A percentile compares a stretch with the other conserved stretches of the same genome.
These are phyloP conservation scores for Somion occarium DNA, from an alignment of 1,284 basidiomycete species.

Conservation along the genomic window DNA sequence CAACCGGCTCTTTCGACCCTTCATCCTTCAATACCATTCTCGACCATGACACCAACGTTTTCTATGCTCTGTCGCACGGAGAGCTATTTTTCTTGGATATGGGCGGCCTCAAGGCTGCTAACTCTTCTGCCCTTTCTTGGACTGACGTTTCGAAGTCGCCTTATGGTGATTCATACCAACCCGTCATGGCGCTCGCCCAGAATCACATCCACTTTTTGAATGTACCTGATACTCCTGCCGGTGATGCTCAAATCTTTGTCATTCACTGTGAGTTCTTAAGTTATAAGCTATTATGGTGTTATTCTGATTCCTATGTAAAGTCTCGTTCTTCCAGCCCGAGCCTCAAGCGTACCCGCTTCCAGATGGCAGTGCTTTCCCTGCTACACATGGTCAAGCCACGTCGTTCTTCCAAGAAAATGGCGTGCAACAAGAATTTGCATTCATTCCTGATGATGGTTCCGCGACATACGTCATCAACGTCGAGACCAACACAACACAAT, in stretches of 20 bases:
- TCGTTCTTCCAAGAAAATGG: conserved; percentile 68
- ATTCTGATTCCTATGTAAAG: conserved; percentile 33
- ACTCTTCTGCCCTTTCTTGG: conserved; percentile 57
- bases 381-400: conserved; percentile 66
- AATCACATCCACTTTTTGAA: conserved; percentile 81
- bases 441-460: conserved; percentile 78
- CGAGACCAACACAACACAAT: conserved; percentile 74
- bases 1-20: conserved; percentile 49
- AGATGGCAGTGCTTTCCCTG: conserved; percentile 62
- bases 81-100: conserved; percentile 68
- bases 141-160: conserved; percentile 46
- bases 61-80: conserved; percentile 63
- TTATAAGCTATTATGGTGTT: too few relatives aligned
- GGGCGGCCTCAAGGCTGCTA: conserved; percentile 54
- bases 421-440: conserved; percentile 81
- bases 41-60: conserved; percentile 86
- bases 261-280: conserved; percentile 74
- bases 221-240: conserved; percentile 60
- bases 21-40: conserved; percentile 60
- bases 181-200: conserved; percentile 74
- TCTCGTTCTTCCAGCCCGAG: conserved; percentile 77
- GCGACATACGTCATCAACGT: conserved; percentile 78
- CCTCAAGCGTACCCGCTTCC: conserved; percentile 56
- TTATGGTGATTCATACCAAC: conserved; percentile 54
- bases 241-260: conserved; percentile 76